Evolutionary conservation across 441 rosid genomes (phyloP).

Genomic region (Iberis amara): DNA sequence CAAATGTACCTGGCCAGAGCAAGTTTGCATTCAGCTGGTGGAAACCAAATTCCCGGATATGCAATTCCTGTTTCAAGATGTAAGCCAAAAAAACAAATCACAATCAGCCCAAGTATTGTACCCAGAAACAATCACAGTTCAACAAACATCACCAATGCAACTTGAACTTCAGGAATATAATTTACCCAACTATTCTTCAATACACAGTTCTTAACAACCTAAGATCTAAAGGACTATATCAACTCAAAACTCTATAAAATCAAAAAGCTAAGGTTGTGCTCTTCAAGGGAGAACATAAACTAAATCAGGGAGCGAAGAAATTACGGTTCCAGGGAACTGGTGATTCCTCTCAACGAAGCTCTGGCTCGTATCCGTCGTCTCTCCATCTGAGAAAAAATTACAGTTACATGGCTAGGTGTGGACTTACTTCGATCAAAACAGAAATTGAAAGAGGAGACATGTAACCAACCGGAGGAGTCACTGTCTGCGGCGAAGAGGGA

Average conservation of each 20-base stretch:
- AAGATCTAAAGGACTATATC: conserved; percentile 2
- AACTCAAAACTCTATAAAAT: neutral
- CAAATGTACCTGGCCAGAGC: conserved; percentile 93
- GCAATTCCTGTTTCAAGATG: conserved; percentile 52
- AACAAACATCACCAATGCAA: neutral
- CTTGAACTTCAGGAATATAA: neutral
- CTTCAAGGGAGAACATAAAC: conserved; percentile 5
- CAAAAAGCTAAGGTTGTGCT: conserved; percentile 1
- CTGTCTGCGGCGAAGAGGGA: conserved; percentile 64
- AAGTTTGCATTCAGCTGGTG: conserved; percentile 92
- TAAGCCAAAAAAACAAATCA: conserved; percentile 17
- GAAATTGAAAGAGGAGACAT: conserved; percentile 3
- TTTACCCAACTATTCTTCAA: neutral
- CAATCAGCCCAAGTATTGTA: neutral
- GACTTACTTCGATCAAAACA: neutral
- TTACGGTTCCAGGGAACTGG: conserved; percentile 77
- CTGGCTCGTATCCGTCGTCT: conserved; percentile 40
- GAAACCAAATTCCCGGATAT: conserved; percentile 74
- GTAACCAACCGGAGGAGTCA: conserved; percentile 39
- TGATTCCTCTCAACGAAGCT: conserved; percentile 71
- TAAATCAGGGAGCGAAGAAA: neutral
- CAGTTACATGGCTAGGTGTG: conserved; percentile 2
- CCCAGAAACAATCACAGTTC: neutral
- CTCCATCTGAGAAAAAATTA: conserved; percentile 36
- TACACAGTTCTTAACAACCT: neutral